Percentiles rank a stretch among this genome's conserved stretches.
Evolutionary conservation across 148 eudicot genomes (phyloP).

Genomic region (Persicaria tinctoria): DNA sequence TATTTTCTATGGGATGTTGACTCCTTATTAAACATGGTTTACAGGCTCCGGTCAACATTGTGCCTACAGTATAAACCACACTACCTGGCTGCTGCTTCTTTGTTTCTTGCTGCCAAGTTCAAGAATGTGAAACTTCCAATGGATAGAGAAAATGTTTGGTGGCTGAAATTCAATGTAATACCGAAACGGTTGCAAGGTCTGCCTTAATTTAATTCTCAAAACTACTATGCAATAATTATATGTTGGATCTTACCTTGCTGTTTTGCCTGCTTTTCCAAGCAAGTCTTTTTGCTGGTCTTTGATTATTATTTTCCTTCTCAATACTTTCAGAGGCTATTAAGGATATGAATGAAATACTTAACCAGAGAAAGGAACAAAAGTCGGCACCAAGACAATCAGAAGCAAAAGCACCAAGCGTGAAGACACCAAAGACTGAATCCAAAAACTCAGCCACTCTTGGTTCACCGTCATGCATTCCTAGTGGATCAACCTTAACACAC

Average conservation of each 20-base stretch:
- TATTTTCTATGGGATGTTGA: constrained; percentile 4
- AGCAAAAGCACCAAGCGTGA: background rate
- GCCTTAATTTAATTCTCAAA: constrained; percentile 13
- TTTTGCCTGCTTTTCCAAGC: background rate
- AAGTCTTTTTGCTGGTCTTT: background rate
- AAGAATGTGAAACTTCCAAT: constrained; percentile 47
- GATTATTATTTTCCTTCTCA: background rate
- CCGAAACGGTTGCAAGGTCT: constrained; percentile 61
- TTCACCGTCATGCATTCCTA: background rate
- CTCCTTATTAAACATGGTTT: background rate
- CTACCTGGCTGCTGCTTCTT: constrained; percentile 68
- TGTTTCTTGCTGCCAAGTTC: constrained; percentile 62
- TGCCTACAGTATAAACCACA: constrained; percentile 83
- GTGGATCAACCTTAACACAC: background rate
- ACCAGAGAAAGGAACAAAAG: background rate
- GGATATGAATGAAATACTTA: background rate
- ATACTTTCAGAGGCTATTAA: constrained; percentile 2
- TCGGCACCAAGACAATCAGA: background rate
- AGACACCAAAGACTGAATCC: too few relatives aligned
- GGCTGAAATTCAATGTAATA: constrained; percentile 74
- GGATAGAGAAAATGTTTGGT: constrained; percentile 53
- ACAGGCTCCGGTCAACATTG: constrained; percentile 59
- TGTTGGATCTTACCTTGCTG: background rate
- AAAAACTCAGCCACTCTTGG: background rate
- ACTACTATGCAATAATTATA: too few relatives aligned